These are phyloP conservation scores for Trichoderma polysporum DNA, from an alignment of 2,329 filamentous ascomycete species.

Conservation along the genomic window DNA sequence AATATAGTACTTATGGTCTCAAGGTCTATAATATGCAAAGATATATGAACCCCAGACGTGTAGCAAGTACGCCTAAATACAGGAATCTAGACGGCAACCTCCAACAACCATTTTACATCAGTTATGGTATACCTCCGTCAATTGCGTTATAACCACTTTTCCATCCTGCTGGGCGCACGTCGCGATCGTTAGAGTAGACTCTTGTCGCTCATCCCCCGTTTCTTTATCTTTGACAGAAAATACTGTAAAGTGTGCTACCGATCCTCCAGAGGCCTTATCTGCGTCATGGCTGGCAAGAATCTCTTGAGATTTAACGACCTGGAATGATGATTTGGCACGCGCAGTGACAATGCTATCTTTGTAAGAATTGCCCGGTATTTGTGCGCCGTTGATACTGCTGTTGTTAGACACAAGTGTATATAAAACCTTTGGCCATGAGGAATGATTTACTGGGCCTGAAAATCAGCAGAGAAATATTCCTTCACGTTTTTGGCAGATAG, in stretches of 20 bases:
- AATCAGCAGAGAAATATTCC: not conserved
- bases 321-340: not conserved
- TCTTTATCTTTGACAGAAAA: not conserved
- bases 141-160: not conserved
- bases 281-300: not conserved
- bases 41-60: too few species aligned
- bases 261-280: not conserved
- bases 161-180: not conserved
- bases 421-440: accelerated
- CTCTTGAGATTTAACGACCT: not conserved
- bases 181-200: not conserved
- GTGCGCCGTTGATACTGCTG: not conserved
- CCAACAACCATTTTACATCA: not conserved
- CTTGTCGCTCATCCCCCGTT: not conserved
- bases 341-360: not conserved
- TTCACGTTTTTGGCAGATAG: not conserved
- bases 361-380: not conserved
- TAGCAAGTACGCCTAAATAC: too few species aligned
- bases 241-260: not conserved
- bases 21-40: too few species aligned
- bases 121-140: not conserved
- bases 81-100: too few species aligned
- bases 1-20: too few species aligned
- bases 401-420: not conserved
- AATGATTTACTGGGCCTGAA: not conserved